Conservation (phyloP, 768 basidiomycete genomes). For the Lactarius sp. region DNA sequence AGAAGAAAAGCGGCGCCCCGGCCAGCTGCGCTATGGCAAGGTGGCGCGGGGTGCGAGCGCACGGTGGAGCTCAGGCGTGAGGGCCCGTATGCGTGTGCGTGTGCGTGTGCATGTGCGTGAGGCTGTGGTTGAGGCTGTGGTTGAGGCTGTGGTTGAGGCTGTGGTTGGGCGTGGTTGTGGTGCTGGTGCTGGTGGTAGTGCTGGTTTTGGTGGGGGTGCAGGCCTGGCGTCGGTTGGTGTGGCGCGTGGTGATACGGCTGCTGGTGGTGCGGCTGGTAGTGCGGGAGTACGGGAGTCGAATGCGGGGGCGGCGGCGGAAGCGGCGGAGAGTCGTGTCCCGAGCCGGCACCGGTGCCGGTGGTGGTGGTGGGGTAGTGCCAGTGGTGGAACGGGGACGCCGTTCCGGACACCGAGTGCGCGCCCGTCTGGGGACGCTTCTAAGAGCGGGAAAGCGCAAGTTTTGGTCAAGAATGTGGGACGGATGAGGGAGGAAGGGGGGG, state of each 20-base stretch:
- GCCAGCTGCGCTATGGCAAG: conserved; percentile 16
- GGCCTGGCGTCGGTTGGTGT: conserved; percentile 10
- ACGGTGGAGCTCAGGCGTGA: conserved; percentile 38
- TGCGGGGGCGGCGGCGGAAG: conserved; percentile 24
- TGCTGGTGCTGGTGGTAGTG: neutral
- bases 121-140: no score
- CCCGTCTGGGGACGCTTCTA: conserved; percentile 46
- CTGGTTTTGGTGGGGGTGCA: conserved; percentile 3
- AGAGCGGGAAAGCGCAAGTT: neutral
- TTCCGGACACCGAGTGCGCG: conserved; percentile 47
- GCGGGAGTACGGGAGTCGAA: conserved; percentile 25
- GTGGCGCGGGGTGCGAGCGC: conserved; percentile 27
- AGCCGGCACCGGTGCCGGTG: no score
- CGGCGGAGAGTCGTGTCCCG: conserved; percentile 17
- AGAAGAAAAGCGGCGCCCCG: conserved; percentile 16
- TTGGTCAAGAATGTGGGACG: conserved; percentile 11
- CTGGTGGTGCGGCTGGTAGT: conserved; percentile 1
- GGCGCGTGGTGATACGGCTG: conserved; percentile 4
- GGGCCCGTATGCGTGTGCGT: conserved; percentile 31
- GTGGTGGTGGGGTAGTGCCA: conserved; percentile 29
- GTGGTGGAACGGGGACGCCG: conserved; percentile 44
- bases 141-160: conserved; percentile 20
- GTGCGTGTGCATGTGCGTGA: conserved; percentile 21
- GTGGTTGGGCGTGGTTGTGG: conserved; percentile 9
- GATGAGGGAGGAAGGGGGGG: conserved; percentile 1